Base-by-base conservation (phyloP, 2,329 filamentous ascomycete species). In the Diaporthe australafricana region DNA sequence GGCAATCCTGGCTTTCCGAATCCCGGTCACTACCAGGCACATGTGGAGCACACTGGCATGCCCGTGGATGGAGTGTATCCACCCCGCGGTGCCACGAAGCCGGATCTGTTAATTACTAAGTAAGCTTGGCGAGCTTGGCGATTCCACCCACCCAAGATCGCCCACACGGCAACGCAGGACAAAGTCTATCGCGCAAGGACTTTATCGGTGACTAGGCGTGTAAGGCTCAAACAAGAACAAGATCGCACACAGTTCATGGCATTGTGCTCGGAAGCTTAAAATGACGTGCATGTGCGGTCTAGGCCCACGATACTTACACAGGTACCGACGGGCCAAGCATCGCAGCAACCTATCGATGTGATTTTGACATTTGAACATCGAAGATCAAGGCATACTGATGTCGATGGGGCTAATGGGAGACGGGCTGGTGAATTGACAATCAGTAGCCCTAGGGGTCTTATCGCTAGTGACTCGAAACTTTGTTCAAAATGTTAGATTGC, bases 261-360 rank as follows among this genome's bases (percentile, higher is more conserved):
- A 47, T 27, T 47, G 9, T 63, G 11, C 35, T 63, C 55, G 57
- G 2, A 63, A 63, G 57, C 57, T 63, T 63, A 32, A 47, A 1
- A 63, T 35, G 57, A 63, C 57, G 57, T 63, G 27, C 40, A 48
- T 16, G 17, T 42, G 25, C 14, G 17, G 57, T 20, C 27, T 12
- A 63, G 57, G 27, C 17, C 16, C 9, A 11, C 57, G 57, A 32
- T 25, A 17, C 4, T 14, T 9, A 35, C 32, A 35, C 55, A 22
- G 35, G 35, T 12, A 42, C 8, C 17, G 40, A 22, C 27, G 40
- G 25, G 32, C n/a, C 25, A 27, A 35, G 22, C 17, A 17, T 6
- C 20, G 14, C 40, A 16, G 20, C 11, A 27, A 17, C 25, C 11
- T 9, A 35, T 48, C 40, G 12, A 32, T 11, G 7, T 17, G 16